phyloP scores from a whole-genome alignment of 2,329 filamentous ascomycete genomes.

The Botrytis tulipae region DNA sequence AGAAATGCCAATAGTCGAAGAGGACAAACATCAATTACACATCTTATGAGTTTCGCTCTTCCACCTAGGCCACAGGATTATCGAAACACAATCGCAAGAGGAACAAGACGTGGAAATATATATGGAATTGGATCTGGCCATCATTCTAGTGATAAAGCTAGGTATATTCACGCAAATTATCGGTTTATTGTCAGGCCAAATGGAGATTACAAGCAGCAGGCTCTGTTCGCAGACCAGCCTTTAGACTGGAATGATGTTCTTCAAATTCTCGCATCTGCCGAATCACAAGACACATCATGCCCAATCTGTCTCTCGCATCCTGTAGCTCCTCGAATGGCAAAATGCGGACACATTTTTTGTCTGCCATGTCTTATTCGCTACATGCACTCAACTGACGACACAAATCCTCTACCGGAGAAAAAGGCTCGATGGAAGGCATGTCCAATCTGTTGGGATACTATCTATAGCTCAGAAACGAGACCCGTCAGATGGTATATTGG shows the following conservation, averaged over 20 bases:
- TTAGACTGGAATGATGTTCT: conserved; percentile 88
- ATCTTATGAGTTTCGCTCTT: conserved; percentile 87
- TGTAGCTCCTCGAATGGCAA: conserved; percentile 93
- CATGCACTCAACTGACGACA: conserved; percentile 82
- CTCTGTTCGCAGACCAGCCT: conserved; percentile 81
- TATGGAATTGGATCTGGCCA: conserved; percentile 88
- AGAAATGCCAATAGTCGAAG: conserved; percentile 70
- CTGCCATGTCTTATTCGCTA: conserved; percentile 90
- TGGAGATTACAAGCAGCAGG: conserved; percentile 75
- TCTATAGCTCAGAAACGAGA: conserved; percentile 87
- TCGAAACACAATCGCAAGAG: conserved; percentile 49
- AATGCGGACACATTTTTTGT: conserved; percentile 96
- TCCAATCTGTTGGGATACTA: conserved; percentile 88
- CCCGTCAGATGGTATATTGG: conserved; percentile 90
- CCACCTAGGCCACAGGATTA: conserved; percentile 67
- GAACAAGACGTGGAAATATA: conserved; percentile 63
- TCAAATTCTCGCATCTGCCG: conserved; percentile 85
- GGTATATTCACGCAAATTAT: conserved; percentile 94
- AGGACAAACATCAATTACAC: conserved; percentile 95
- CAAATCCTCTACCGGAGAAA: conserved; percentile 59
- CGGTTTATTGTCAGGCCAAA: conserved; percentile 89
- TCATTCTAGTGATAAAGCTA: conserved; percentile 86
- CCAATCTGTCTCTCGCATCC: conserved; percentile 93
- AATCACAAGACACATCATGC: conserved; percentile 85
- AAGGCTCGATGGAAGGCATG: conserved; percentile 88